Evolutionary conservation across 305 asterid genomes (phyloP), one percentile per base, ranked within the genome.

Genomic region (Petunia hybrid): DNA sequence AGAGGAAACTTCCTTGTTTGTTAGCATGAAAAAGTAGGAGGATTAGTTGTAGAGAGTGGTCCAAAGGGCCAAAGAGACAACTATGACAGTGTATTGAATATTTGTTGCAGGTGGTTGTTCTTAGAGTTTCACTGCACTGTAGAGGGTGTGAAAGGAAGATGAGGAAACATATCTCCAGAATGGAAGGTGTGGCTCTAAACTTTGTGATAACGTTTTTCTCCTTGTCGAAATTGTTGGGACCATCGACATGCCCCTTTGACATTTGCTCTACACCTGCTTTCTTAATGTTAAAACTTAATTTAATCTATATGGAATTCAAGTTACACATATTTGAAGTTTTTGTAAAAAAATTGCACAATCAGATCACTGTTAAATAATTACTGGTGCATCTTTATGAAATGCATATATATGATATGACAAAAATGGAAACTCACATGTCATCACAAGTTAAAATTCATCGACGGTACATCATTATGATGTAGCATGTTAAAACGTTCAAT

Each of bases 51-150:
- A 45, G 76, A 4, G 38, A 53, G 77, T 66, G 82, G 82, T 79
- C 82, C 77, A 48, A 38, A 14, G 10, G 36, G 42, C 39, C 4
- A 63, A 48, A 56, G 16, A 2, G 45, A 38, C n/a, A 74, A 36
- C 53, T 53, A 59, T 79, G 66, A 64, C 82, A 79, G 39, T 48
- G 77, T 35, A 79, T 66, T 79, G 66, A 66, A 74, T 53, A 79
- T 79, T 66, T 65, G 82, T 51, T 79, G 88, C 93, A 95, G 98
- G 98, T 90, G 84, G 97, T 95, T 43, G 98, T 94, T 41, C 87
- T 95, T 5, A 89, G 95, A 80, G 99, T 95, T 77, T 94, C 99
- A 40, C 87, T 95, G 73, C 99, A 95, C 76, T 95, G 99, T 90
- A 90, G 88, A 89, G 99, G 98, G 16, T 95, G 99, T 85, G 99